Conservation (phyloP, 2,329 filamentous ascomycete species). For the Trichoderma aggressivum region DNA sequence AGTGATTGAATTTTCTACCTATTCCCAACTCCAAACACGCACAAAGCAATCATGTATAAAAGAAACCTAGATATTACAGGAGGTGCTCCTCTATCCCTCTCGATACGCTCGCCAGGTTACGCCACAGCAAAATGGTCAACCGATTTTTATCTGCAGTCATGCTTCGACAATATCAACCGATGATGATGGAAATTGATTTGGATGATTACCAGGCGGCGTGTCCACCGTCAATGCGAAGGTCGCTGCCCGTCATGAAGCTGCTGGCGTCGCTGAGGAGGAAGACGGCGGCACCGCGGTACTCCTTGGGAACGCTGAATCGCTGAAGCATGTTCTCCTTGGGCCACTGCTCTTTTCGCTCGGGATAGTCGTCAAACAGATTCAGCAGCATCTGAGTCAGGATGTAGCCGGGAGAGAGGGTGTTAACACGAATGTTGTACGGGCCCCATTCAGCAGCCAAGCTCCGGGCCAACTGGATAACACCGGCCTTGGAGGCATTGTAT, state of each 20-base stretch:
- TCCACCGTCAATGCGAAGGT: constrained; percentile 69
- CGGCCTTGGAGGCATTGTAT: constrained; percentile 75
- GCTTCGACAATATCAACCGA: not conserved
- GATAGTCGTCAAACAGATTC: constrained; percentile 70
- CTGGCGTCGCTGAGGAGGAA: constrained; percentile 71
- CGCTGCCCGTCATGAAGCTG: constrained; percentile 71
- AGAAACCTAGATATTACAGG: not conserved
- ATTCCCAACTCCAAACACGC: constrained; percentile 5
- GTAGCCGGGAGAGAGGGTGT: constrained; percentile 77
- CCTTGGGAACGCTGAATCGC: constrained; percentile 61
- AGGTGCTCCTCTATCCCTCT: not conserved
- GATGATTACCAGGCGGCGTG: constrained; percentile 55
- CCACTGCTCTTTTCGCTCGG: constrained; percentile 67
- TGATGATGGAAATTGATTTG: not conserved
- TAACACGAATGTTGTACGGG: constrained; percentile 68
- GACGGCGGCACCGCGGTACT: constrained; percentile 69
- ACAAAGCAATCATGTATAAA: not conserved
- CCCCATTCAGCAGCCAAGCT: constrained; percentile 75
- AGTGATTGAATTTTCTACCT: not conserved
- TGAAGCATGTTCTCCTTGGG: constrained; percentile 82
- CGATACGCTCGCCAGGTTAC: not conserved
- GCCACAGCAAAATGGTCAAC: not conserved
- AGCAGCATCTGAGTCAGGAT: constrained; percentile 83
- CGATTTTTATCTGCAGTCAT: not conserved
- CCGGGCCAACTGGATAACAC: constrained; percentile 66